Percentiles rank a stretch among this genome's conserved stretches.
phyloP scores from a whole-genome alignment of 2,329 filamentous ascomycete genomes.

The Fusarium tjaetaba region DNA sequence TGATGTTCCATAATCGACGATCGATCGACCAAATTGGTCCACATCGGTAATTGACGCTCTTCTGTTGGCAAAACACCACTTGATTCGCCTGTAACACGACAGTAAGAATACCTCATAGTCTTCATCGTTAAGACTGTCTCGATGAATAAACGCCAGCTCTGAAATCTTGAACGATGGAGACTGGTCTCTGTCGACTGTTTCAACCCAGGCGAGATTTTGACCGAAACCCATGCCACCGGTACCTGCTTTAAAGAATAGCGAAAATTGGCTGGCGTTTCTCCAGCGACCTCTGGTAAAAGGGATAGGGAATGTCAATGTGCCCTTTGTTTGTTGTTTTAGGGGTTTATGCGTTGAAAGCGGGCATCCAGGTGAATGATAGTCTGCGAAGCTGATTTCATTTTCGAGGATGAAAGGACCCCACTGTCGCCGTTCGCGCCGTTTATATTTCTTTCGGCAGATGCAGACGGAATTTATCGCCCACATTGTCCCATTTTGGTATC shows the following conservation, averaged over 20 bases:
- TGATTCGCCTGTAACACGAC: not conserved
- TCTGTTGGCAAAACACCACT: not conserved
- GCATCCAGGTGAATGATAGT: not conserved
- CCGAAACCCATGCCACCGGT: not conserved
- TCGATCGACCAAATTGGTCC: rapidly evolving
- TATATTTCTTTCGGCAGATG: rapidly evolving
- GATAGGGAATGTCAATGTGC: rapidly evolving
- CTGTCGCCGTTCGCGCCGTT: not conserved
- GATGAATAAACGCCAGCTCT: rapidly evolving
- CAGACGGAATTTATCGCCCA: not conserved
- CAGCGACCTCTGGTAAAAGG: rapidly evolving
- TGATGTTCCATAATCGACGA: not conserved
- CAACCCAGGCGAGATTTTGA: rapidly evolving
- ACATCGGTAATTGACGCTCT: not conserved
- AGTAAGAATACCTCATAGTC: rapidly evolving
- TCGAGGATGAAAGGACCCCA: not conserved
- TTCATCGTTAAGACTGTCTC: rapidly evolving
- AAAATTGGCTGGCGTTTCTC: rapidly evolving
- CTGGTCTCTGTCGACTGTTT: rapidly evolving
- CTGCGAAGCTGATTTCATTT: not conserved
- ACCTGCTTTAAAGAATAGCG: not conserved
- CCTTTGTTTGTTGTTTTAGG: rapidly evolving
- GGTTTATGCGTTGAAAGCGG: not conserved
- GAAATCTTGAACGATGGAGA: rapidly evolving
- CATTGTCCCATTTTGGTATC: rapidly evolving